Evolutionary conservation across 768 basidiomycete genomes (phyloP), one percentile per base, ranked within the genome.

Genomic region (Boletus tylopilopsis): DNA sequence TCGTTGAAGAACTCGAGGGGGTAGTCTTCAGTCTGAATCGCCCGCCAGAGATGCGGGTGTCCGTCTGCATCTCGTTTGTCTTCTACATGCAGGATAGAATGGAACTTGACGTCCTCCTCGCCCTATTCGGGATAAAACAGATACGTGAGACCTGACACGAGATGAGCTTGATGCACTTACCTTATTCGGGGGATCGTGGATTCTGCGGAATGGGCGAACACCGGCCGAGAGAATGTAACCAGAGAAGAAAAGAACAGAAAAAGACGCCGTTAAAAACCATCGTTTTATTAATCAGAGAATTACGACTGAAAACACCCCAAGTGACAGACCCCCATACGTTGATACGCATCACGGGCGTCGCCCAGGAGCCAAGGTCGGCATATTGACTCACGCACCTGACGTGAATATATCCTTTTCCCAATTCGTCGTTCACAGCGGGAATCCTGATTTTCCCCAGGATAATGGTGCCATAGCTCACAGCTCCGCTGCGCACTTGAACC

Each of bases 391-490:
- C 74, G 57, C 57, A 87, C 86, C 85, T 78, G 61, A 89, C 78
- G 55, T 90, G 86, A 45, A 89, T 58, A 59, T 76, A 87, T 11
- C 87, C 87, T 57, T 74, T 73, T 24, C 87, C 85, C 25, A 57
- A 18, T 58, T 79, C 70, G 59, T 87, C 86, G 7, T 78, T 71
- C 45, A 88, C 70, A 19, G 78, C 84, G 8, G 85, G 84, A 38
- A 90, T 74, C 57, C 77, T 78, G 64, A 90, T 78, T 74, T 90
- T 89, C 23, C 89, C 87, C 11, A 91, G 64, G 51, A 91, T 78
- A 49, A 90, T 79, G 10, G 76, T 79, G 15, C 88, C 88, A 63
- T 90, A 81, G 50, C 81, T 75, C 29, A 82, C 82, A 32, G 67
- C 53, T 5, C 76, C 85, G 58, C 78, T 82, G 47, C 85, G 73